Evolutionary conservation across 192 early-diverging fungal species (phyloP), one percentile per base, ranked within the genome.

Genomic region (Coemansia pectinata): DNA sequence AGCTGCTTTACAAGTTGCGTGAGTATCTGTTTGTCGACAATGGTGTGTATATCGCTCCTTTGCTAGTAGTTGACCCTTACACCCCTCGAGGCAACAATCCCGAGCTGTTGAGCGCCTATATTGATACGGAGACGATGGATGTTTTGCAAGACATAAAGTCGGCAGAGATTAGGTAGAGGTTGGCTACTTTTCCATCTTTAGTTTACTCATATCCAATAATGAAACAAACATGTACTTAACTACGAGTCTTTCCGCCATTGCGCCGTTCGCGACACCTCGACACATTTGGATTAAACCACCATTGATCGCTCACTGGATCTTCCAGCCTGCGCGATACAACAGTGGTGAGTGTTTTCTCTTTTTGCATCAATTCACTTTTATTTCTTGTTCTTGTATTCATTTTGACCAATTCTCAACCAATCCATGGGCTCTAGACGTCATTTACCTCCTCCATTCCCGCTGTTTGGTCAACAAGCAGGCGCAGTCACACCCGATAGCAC

Each of bases 371-470:
- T 5, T 45, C 44, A 5, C 44, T n/a, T 45, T 45, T 17, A 17
- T 44, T 44, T 44, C 4, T n/a, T 45, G 5, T n/a, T n/a, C n/a
- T 19, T 17, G 44, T 45, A 17, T 45, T 4, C 44, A 45, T n/a
- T 45, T n/a, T n/a, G 1, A 11, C 44, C 6, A 45, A 23, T 50
- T 50, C 19, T 3, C 7, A 50, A 1, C 14, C 19, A 50, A 50
- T 50, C 47, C 52, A 55, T 55, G 52, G 52, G 52, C 52, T 55
- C 52, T 10, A 55, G 52, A 55, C 52, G 52, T 15, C 52, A 25
- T 17, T 55, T 55, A 25, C 52, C 52, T 11, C 52, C 52, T 3
- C 15, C 52, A 27, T 55, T 55, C 14, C 52, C 52, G 52, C 27
- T 55, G 52, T 55, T 55, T 55, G 52, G 52, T 25, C 52, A 14